phyloP scores from a whole-genome alignment of 1,284 basidiomycete species.

The Papiliotrema fonsecae region DNA sequence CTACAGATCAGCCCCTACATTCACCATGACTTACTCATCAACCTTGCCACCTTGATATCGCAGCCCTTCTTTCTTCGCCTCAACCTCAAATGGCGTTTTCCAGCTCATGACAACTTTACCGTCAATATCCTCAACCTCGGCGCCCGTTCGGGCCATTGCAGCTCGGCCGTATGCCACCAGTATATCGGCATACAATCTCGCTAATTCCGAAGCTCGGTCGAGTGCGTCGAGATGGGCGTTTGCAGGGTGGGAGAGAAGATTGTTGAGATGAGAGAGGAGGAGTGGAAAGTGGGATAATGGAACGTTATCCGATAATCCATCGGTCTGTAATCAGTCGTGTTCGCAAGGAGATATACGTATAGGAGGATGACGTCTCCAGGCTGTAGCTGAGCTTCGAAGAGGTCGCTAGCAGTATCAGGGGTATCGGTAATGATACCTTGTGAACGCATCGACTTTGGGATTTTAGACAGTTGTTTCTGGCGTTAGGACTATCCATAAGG shows the following conservation, averaged over 20 bases:
- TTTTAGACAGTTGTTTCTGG: slow-evolving; percentile 38
- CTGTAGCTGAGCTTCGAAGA: slow-evolving; percentile 35
- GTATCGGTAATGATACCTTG: slow-evolving; percentile 15
- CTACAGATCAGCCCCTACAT: slow-evolving; percentile 14
- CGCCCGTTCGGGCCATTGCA: slow-evolving; percentile 44
- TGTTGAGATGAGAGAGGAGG: slow-evolving; percentile 26
- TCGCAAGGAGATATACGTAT: slow-evolving; percentile 31
- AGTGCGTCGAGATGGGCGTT: slow-evolving; percentile 32
- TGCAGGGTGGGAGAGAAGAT: slow-evolving; percentile 26
- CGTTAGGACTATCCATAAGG: slow-evolving; percentile 8
- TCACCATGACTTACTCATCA: slow-evolving; percentile 44
- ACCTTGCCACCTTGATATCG: slow-evolving; percentile 50
- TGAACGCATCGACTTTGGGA: slow-evolving; percentile 19
- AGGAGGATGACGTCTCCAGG: slow-evolving; percentile 46
- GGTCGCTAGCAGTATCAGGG: slow-evolving; percentile 39
- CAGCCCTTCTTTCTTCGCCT: slow-evolving; percentile 44
- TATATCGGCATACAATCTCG: slow-evolving; percentile 47
- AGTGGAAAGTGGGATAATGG: slow-evolving; percentile 45
- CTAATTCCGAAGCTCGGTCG: slow-evolving; percentile 36
- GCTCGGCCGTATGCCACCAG: slow-evolving; percentile 48
- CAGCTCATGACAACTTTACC: slow-evolving; percentile 20
- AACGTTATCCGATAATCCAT: slow-evolving; percentile 56
- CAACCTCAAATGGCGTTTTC: slow-evolving; percentile 47
- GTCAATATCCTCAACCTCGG: slow-evolving; percentile 25
- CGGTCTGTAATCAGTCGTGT: slow-evolving; percentile 41